Percentiles rank a stretch among this genome's conserved stretches.
Conservation (phyloP, 2,329 filamentous ascomycete species). For the Calonectria leucothoes region DNA sequence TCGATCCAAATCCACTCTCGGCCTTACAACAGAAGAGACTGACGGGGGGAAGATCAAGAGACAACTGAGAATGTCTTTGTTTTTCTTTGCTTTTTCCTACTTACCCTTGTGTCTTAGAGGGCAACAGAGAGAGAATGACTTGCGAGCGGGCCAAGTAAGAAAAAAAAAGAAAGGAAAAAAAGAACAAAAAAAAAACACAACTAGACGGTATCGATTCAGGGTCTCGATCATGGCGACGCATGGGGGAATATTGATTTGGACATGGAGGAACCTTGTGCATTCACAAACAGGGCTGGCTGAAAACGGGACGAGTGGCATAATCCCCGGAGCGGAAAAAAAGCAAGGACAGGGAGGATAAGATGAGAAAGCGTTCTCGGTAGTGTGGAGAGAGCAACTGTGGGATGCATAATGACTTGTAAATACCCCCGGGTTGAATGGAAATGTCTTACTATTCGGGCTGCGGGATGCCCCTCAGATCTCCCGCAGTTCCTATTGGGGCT, state of each 20-base stretch:
- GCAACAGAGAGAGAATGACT: neutral
- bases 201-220: neutral
- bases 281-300: neutral
- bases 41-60: neutral
- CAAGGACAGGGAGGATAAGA: neutral
- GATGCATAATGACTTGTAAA: neutral
- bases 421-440: neutral
- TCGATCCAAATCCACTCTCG: conserved; percentile 12
- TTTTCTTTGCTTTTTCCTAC: neutral
- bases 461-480: neutral
- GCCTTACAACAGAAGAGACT: neutral
- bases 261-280: neutral
- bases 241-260: neutral
- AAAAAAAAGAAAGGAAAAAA: neutral
- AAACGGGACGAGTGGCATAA: neutral
- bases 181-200: neutral
- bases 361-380: neutral
- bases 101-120: neutral
- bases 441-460: neutral
- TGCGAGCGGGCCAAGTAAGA: neutral
- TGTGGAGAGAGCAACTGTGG: neutral
- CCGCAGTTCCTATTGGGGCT: neutral
- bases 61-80: neutral
- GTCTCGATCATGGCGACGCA: neutral
- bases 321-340: neutral